phyloP scores from a whole-genome alignment of 345 rosid species.

The Eutrema yunnanense region DNA sequence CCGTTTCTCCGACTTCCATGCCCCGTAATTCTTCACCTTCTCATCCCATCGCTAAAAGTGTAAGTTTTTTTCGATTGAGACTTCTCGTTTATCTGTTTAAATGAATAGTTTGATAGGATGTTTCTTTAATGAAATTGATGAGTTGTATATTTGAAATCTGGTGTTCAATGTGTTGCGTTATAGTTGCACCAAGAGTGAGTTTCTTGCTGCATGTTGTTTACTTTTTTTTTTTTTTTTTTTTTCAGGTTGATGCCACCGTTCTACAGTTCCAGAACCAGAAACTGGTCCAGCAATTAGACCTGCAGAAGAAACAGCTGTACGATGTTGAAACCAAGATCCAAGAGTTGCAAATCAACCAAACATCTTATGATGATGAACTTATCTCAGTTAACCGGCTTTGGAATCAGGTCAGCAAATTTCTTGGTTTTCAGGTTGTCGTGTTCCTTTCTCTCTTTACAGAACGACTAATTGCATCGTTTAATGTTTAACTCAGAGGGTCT shows the following conservation, averaged over 20 bases:
- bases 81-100: too few relatives aligned
- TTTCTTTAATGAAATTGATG: too few relatives aligned
- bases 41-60: too few relatives aligned
- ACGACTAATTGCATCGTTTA: neutral
- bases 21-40: too few relatives aligned
- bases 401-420: conserved; percentile 39
- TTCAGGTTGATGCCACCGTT: conserved; percentile 70
- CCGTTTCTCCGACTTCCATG: too few relatives aligned
- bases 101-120: too few relatives aligned
- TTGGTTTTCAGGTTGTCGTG: neutral
- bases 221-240: neutral
- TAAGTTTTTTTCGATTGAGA: too few relatives aligned
- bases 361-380: conserved; percentile 59
- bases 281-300: conserved; percentile 72
- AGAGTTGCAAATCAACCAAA: conserved; percentile 49
- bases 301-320: conserved; percentile 63
- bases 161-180: too few relatives aligned
- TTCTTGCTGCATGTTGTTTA: too few relatives aligned
- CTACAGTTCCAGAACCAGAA: conserved; percentile 83
- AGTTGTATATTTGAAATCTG: too few relatives aligned
- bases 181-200: too few relatives aligned
- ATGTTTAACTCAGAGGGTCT: neutral
- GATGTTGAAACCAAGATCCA: conserved; percentile 55
- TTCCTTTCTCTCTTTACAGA: neutral
- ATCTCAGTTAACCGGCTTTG: conserved; percentile 59